Conservation (phyloP, 2,329 filamentous ascomycete genomes). For the Cordyceps cateniannulata region DNA sequence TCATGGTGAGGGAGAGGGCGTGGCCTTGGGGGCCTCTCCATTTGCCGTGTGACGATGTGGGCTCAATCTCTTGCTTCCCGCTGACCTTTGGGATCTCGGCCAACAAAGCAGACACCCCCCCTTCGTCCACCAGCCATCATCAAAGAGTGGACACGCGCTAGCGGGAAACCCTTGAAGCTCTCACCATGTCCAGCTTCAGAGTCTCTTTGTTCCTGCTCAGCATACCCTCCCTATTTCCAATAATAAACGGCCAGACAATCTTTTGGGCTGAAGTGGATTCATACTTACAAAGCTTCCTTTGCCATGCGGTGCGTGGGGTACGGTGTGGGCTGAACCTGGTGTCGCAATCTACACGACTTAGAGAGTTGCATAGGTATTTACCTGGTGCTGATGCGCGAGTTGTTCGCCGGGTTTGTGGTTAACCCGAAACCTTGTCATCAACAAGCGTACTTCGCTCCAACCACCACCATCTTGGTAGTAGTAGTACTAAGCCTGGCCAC, state of each 20-base stretch:
- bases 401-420: neutral
- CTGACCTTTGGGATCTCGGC: neutral
- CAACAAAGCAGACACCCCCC: neutral
- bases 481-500: neutral
- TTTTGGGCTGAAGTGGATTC: neutral
- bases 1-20: neutral
- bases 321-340: neutral
- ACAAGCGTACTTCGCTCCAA: neutral
- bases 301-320: neutral
- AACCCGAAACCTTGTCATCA: conserved; percentile 2
- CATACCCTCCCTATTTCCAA: too few relatives aligned
- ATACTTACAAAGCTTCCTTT: neutral
- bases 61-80: neutral
- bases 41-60: neutral
- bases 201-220: neutral
- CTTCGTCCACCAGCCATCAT: neutral
- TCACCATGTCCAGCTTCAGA: neutral
- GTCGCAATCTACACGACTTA: neutral
- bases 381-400: neutral
- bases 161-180: conserved; percentile 11
- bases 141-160: conserved; percentile 3
- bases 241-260: too few relatives aligned
- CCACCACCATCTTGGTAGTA: neutral
- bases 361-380: neutral
- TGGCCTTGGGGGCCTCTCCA: neutral